Evolutionary conservation across 768 basidiomycete species (phyloP), one percentile per base, ranked within the genome.

Genomic region (Scleroderma citrinum): DNA sequence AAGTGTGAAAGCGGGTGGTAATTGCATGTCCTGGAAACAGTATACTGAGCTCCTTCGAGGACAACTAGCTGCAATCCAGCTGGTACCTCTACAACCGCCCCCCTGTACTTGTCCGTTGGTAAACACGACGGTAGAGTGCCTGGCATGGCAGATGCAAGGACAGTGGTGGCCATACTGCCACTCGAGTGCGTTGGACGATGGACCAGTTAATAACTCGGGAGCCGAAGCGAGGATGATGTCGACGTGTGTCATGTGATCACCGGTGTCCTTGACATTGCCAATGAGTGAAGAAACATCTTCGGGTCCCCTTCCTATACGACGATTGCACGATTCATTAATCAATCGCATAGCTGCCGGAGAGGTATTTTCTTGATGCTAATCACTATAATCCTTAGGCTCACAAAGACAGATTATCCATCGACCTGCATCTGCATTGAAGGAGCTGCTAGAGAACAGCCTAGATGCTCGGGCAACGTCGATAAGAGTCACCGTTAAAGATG

Each of bases 371-470:
- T 24, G 30, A 13, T 23, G n/a, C 32, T 14, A 5, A n/a, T 3
- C 36, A 36, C 52, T 16, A 47, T 20, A 20, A 1, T 24, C 20
- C 12, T 34, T 47, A 29, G 8, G 24, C 45, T 59, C 32, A 59
- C 56, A 7, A 34, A 7, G 23, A 1, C 50, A 91, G 87, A 85
- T 92, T 60, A 90, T 92, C 50, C 89, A 90, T 47, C 66, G 96
- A 35, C 96, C 96, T 0, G 82, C 91, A 5, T 97, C 94, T 52
- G 95, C 95, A 2, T 75, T 99, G 47, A 99, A 99, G 65, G 96
- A 98, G 64, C 75, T 98, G 1, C 71, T 99, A 13, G 96, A 99
- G 68, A 98, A 99, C 57, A 77, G 85, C 19, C 76, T 99, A n/a
- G 96, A 99, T 69, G 96, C 96, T 0, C 86, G 90, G 0, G 74